Evolutionary conservation across 1,284 basidiomycete genomes (phyloP).

Genomic region (Fomes fomentarius): DNA sequence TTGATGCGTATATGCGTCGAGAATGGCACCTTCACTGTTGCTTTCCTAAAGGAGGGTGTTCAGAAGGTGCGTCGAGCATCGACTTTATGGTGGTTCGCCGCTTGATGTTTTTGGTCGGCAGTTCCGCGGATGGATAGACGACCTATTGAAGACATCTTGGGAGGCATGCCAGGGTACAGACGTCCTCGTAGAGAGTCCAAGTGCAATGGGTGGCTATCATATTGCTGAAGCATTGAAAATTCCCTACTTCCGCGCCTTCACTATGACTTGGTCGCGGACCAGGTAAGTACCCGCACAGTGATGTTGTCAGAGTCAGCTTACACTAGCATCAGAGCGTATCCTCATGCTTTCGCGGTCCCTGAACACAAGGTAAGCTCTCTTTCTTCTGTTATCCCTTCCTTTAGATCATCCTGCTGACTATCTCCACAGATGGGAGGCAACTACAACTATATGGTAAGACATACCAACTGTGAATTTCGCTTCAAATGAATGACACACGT

Average conservation of each 20-base stretch:
- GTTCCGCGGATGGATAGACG: slow-evolving; percentile 98
- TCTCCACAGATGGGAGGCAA: slow-evolving; percentile 82
- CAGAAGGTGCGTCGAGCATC: slow-evolving; percentile 61
- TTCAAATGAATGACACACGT: background rate
- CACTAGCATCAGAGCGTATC: slow-evolving; percentile 72
- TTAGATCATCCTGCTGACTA: slow-evolving; percentile 29
- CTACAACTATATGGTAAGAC: slow-evolving; percentile 95
- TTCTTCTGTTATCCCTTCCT: background rate
- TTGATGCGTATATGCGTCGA: slow-evolving; percentile 94
- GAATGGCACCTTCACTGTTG: slow-evolving; percentile 95
- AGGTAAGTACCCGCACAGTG: slow-evolving; percentile 43
- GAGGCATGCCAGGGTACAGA: slow-evolving; percentile 95
- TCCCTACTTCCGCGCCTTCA: slow-evolving; percentile 93
- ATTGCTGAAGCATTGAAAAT: slow-evolving; percentile 93
- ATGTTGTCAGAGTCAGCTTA: background rate
- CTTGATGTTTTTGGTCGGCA: slow-evolving; percentile 33
- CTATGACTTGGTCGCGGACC: slow-evolving; percentile 84
- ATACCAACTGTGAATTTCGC: no score
- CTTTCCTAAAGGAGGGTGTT: slow-evolving; percentile 90
- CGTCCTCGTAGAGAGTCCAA: slow-evolving; percentile 92
- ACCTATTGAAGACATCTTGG: slow-evolving; percentile 92
- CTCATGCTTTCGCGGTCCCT: slow-evolving; percentile 97
- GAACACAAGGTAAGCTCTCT: slow-evolving; percentile 68
- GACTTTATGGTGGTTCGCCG: background rate
- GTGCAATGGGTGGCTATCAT: slow-evolving; percentile 98